These are phyloP conservation scores for Alternaria incomplexa DNA, from an alignment of 2,329 filamentous ascomycete genomes.

Conservation along the genomic window DNA sequence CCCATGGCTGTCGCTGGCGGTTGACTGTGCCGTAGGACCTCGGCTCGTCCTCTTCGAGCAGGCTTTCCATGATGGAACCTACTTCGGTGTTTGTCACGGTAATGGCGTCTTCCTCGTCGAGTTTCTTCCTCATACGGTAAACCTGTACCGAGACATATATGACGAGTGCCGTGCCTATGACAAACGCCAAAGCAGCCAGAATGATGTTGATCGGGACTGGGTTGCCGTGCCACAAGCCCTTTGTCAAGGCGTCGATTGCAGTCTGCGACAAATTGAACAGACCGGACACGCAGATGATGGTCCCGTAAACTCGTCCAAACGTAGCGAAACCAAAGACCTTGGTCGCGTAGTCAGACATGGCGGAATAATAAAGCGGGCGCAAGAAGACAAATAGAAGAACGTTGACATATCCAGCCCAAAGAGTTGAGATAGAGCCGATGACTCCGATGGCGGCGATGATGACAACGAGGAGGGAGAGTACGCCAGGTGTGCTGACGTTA, in stretches of 20 bases:
- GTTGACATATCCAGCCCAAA: slow-evolving; percentile 76
- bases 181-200: slow-evolving; percentile 65
- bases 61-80: slow-evolving; percentile 60
- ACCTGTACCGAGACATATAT: slow-evolving; percentile 41
- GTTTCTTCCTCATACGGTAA: slow-evolving; percentile 37
- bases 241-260: slow-evolving; percentile 77
- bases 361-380: slow-evolving; percentile 87
- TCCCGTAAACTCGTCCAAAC: slow-evolving; percentile 88
- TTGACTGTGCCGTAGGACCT: slow-evolving; percentile 33
- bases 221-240: slow-evolving; percentile 71
- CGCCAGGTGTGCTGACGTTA: slow-evolving; percentile 71
- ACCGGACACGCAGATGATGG: slow-evolving; percentile 84
- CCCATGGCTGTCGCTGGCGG: slow-evolving; percentile 21
- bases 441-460: slow-evolving; percentile 75
- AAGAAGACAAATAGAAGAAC: slow-evolving; percentile 81
- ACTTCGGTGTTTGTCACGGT: slow-evolving; percentile 73
- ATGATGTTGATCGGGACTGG: slow-evolving; percentile 78
- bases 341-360: slow-evolving; percentile 84
- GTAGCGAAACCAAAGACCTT: slow-evolving; percentile 92
- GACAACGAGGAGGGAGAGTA: slow-evolving; percentile 71
- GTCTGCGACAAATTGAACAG: slow-evolving; percentile 82
- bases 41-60: slow-evolving; percentile 45
- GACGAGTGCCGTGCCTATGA: slow-evolving; percentile 70
- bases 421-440: slow-evolving; percentile 72
- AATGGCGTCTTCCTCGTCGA: slow-evolving; percentile 54